Evolutionary conservation across 257 asterid species (phyloP).

Genomic region (Capsicum chinense): DNA sequence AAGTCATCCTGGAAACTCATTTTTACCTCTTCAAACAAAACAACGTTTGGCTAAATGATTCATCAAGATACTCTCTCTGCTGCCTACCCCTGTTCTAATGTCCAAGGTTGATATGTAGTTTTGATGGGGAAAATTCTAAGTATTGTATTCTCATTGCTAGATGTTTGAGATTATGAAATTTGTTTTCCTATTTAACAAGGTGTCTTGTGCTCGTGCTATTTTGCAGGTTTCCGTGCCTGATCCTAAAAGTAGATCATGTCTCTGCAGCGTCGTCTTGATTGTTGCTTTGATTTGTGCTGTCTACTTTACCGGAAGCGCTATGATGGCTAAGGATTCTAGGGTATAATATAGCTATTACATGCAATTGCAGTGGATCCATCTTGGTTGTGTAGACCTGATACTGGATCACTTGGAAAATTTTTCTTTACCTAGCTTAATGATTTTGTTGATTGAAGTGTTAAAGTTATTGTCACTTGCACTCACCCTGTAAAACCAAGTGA

Average conservation of each 20-base stretch:
- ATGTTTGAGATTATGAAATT: not conserved
- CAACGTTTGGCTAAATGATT: not conserved
- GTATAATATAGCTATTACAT: constrained; percentile 38
- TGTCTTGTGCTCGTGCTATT: constrained; percentile 23
- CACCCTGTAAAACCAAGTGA: not conserved
- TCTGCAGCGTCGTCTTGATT: constrained; percentile 55
- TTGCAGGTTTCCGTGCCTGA: constrained; percentile 58
- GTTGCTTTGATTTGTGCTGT: constrained; percentile 60
- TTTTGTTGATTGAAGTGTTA: not conserved
- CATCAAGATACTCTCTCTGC: constrained; percentile 18
- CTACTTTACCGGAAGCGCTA: constrained; percentile 62
- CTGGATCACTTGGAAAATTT: not conserved
- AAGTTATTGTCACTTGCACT: constrained; percentile 4
- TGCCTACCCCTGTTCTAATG: not conserved
- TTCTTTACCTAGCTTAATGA: not conserved
- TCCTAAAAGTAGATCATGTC: constrained; percentile 57
- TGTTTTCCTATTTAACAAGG: constrained; percentile 11
- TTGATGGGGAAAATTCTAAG: not conserved
- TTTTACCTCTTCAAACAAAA: not conserved
- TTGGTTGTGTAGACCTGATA: constrained; percentile 16
- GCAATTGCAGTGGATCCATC: not conserved
- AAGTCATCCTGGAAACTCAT: not conserved
- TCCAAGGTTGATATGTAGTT: constrained; percentile 14
- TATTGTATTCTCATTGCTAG: not conserved
- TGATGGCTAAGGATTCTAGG: constrained; percentile 54